phyloP scores from a whole-genome alignment of 1,284 basidiomycete species.

The Moniliella sp. region DNA sequence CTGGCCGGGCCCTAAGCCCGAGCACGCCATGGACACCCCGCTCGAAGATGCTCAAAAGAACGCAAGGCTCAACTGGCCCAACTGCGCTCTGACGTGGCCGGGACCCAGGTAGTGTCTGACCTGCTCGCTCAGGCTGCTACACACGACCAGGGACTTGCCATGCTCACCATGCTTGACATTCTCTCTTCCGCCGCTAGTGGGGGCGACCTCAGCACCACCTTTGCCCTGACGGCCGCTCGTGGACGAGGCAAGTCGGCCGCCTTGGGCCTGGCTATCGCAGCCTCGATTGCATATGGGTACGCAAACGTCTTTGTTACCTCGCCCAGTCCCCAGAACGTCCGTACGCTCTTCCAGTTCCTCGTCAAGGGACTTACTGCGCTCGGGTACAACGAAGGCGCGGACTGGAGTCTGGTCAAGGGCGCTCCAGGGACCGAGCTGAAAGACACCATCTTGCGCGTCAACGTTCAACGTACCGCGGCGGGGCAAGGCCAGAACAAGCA shows the following conservation, averaged over 20 bases:
- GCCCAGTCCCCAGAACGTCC: slow-evolving; percentile 89
- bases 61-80: slow-evolving; percentile 39
- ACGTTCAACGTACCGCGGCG: slow-evolving; percentile 64
- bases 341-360: slow-evolving; percentile 90
- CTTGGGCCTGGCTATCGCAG: slow-evolving; percentile 74
- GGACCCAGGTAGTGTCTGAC: slow-evolving; percentile 69
- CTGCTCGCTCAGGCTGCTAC: slow-evolving; percentile 80
- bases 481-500: slow-evolving; percentile 35
- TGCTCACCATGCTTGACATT: slow-evolving; percentile 28
- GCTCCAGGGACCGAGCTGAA: slow-evolving; percentile 66
- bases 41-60: slow-evolving; percentile 45
- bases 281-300: slow-evolving; percentile 79
- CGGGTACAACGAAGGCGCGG: slow-evolving; percentile 89
- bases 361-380: slow-evolving; percentile 88
- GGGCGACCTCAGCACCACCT: slow-evolving; percentile 59
- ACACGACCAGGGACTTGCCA: slow-evolving; percentile 41
- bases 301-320: slow-evolving; percentile 96
- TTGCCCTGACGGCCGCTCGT: slow-evolving; percentile 76
- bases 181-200: slow-evolving; percentile 12
- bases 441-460: slow-evolving; percentile 84
- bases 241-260: slow-evolving; percentile 94
- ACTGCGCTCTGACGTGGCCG: slow-evolving; percentile 42
- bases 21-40: slow-evolving; percentile 74
- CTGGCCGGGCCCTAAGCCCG: no score
- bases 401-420: slow-evolving; percentile 84